phyloP scores from a whole-genome alignment of 441 rosid genomes.

The Populus hybrid region DNA sequence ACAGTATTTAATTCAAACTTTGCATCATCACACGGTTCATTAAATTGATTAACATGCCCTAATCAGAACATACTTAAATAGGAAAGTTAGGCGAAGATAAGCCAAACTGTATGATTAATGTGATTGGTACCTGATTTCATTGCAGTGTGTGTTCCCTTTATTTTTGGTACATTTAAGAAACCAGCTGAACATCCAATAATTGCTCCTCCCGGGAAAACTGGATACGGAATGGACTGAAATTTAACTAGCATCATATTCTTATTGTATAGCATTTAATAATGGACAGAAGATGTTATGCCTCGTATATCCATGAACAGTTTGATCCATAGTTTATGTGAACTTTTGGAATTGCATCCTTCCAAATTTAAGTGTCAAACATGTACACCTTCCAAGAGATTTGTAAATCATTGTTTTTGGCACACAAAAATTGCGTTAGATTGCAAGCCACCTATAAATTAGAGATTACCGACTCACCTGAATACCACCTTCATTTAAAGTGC shows the following conservation, averaged over 20 bases:
- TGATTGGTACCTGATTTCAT: slow-evolving; percentile 83
- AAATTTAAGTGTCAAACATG: background rate
- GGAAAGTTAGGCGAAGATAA: slow-evolving; percentile 5
- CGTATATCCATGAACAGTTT: background rate
- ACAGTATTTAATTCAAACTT: background rate
- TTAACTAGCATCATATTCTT: slow-evolving; percentile 75
- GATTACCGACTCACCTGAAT: slow-evolving; percentile 62
- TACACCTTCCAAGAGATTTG: background rate
- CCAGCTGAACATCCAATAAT: slow-evolving; percentile 98
- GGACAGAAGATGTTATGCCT: slow-evolving; percentile 8
- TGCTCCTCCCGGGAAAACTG: slow-evolving; percentile 98
- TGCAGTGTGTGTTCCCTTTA: slow-evolving; percentile 97
- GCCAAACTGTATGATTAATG: background rate
- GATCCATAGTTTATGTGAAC: background rate
- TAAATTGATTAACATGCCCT: background rate
- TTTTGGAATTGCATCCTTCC: background rate
- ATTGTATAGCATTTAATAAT: slow-evolving; percentile 28
- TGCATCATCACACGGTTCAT: background rate
- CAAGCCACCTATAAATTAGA: slow-evolving; percentile 1
- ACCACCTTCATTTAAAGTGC: slow-evolving; percentile 96
- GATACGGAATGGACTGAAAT: slow-evolving; percentile 99
- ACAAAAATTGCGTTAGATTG: background rate
- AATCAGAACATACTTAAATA: background rate
- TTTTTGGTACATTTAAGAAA: slow-evolving; percentile 92
- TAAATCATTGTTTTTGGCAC: background rate